Evolutionary conservation across 257 asterid genomes (phyloP), one percentile per base, ranked within the genome.

Genomic region (Paulownia fortunei): DNA sequence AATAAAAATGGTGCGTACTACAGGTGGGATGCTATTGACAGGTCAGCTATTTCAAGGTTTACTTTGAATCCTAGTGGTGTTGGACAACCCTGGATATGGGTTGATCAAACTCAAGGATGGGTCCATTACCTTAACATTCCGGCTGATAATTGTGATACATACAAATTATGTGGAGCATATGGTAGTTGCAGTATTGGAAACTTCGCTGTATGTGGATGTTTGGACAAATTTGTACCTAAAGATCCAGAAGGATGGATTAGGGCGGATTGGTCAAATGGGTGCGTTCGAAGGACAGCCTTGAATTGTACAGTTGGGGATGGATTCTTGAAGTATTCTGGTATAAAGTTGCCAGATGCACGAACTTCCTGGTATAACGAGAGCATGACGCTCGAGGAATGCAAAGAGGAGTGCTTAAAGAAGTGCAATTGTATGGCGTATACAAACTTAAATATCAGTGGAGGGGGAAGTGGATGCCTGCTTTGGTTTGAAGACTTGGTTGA

Each of bases 381-480:
- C 39, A 72, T 76, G 58, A 51, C 77, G 16, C 82, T 82, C 12
- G 82, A 51, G 16, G 91, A 85, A 9, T 85, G 93, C 27, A 21
- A 58, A 59, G 32, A 76, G 7, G 72, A 11, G 0, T 88, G 92
- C 65, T 77, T 23, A 24, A 66, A 26, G 56, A 83, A 86, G 12
- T 84, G 92, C 26, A 51, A 67, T 9, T 88, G 91, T 59, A 68
- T 63, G 68, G 92, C 91, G 0, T 88, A 83, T 44, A 58, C 68
- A 24, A 74, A 67, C 69, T 51, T 81, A 37, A 69, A 83, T 73
- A 63, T 63, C 11, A 78, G 76, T 16, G 18, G 23, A 47, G 62
- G 80, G 9, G 44, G 6, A 69, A 47, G 65, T 69, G 90, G 90
- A 27, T 85, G 91, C 58, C 68, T 87, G 81, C 73, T 68, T 64